Evolutionary conservation across 441 rosid genomes (phyloP).

Genomic region (Pelargonium myrrhifolium): DNA sequence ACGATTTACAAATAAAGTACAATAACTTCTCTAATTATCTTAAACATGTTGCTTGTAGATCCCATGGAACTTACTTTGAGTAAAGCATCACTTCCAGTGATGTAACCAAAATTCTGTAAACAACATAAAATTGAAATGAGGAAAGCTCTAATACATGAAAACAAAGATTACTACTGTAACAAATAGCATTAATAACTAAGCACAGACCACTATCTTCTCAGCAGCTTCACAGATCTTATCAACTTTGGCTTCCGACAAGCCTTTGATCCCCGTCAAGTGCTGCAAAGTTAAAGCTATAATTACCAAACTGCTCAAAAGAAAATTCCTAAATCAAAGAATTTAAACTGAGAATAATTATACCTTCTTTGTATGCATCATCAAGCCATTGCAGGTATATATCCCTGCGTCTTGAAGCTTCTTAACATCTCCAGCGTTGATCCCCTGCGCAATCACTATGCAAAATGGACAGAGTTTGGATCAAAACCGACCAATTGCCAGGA

Average conservation of each 20-base stretch:
- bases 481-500: background rate
- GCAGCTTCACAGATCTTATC: conserved; percentile 97
- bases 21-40: background rate
- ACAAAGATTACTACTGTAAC: background rate
- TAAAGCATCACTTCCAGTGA: conserved; percentile 81
- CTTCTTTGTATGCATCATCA: conserved; percentile 96
- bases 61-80: conserved; percentile 47
- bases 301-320: background rate
- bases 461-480: background rate
- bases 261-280: conserved; percentile 90
- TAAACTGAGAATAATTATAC: conserved; percentile 22
- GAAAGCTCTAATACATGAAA: conserved; percentile 1
- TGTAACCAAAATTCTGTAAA: conserved; percentile 63
- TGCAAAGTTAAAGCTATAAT: conserved; percentile 21
- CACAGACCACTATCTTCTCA: conserved; percentile 75
- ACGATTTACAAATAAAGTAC: background rate
- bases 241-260: conserved; percentile 91
- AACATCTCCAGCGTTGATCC: conserved; percentile 88
- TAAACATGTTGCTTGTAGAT: background rate
- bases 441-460: conserved; percentile 58
- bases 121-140: background rate
- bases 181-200: conserved; percentile 17
- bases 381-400: conserved; percentile 88
- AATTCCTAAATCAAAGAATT: conserved; percentile 10
- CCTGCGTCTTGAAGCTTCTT: conserved; percentile 95